A percentile compares a stretch with the other conserved stretches of the same genome.
These are phyloP conservation scores for Elsinoe fawcettii DNA, from an alignment of 2,329 filamentous ascomycete genomes.

Conservation along the genomic window DNA sequence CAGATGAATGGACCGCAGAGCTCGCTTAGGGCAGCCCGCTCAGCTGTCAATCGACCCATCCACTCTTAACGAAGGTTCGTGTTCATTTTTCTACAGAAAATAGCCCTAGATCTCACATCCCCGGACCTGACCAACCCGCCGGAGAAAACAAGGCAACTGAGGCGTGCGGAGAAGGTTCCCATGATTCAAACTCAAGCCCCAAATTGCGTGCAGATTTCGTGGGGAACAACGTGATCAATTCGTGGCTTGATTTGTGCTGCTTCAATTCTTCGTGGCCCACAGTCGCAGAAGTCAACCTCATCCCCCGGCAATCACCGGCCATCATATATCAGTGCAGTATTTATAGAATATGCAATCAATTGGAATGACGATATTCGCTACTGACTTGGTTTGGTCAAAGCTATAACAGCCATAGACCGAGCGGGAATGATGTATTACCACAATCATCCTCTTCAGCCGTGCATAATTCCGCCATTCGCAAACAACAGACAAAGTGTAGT, in stretches of 20 bases:
- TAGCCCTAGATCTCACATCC: not conserved
- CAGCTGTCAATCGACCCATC: not conserved
- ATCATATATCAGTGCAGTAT: not conserved
- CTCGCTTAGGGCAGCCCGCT: not conserved
- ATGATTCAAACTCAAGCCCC: too few relatives aligned
- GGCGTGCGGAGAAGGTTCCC: conserved; percentile 5
- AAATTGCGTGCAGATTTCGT: not conserved
- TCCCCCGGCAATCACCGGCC: not conserved
- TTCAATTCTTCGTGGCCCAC: not conserved
- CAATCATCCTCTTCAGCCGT: not conserved
- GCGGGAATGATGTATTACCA: not conserved
- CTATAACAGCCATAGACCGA: not conserved
- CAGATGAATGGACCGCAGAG: not conserved
- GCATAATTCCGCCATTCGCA: not conserved
- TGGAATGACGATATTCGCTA: not conserved
- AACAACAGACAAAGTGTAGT: not conserved
- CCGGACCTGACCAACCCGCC: not conserved
- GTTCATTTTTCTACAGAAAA: too few relatives aligned
- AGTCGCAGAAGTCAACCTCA: not conserved
- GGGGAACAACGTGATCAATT: not conserved
- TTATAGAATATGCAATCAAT: not conserved
- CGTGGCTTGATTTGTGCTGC: not conserved
- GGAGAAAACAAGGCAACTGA: not conserved
- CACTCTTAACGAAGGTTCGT: too few relatives aligned
- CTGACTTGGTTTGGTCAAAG: not conserved